phyloP scores from a whole-genome alignment of 441 rosid species.

The Manihot esculenta region DNA sequence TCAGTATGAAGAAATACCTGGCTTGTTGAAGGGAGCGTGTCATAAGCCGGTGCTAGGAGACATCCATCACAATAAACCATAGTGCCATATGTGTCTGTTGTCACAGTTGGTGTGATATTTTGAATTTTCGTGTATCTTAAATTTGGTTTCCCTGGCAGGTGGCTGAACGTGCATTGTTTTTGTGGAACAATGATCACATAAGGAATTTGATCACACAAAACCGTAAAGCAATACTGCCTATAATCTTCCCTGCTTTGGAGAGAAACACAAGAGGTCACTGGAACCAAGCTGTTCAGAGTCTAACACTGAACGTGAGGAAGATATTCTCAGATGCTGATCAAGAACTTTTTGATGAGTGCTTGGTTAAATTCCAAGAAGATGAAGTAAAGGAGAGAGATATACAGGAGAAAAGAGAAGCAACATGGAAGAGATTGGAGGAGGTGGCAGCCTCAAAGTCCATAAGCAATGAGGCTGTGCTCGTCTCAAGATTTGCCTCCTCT shows the following conservation, averaged over 20 bases:
- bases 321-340: conserved; percentile 72
- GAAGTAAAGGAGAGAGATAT: conserved; percentile 52
- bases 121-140: not conserved
- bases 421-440: conserved; percentile 79
- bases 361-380: conserved; percentile 60
- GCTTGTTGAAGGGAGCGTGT: not conserved
- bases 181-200: conserved; percentile 94
- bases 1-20: not conserved
- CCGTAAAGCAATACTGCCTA: conserved; percentile 60
- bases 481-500: conserved; percentile 52
- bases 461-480: conserved; percentile 65
- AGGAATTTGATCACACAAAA: conserved; percentile 69
- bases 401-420: conserved; percentile 52
- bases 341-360: conserved; percentile 67
- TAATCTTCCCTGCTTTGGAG: conserved; percentile 82
- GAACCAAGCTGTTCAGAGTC: conserved; percentile 92
- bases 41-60: not conserved
- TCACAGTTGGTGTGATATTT: not conserved
- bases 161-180: conserved; percentile 86
- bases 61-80: not conserved
- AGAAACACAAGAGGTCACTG: conserved; percentile 71
- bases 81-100: not conserved
- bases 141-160: conserved; percentile 50
- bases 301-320: conserved; percentile 76
- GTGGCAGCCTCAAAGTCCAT: conserved; percentile 61